Conservation (phyloP, 2,329 filamentous ascomycete species). For the Achaetomium macrosporum region DNA sequence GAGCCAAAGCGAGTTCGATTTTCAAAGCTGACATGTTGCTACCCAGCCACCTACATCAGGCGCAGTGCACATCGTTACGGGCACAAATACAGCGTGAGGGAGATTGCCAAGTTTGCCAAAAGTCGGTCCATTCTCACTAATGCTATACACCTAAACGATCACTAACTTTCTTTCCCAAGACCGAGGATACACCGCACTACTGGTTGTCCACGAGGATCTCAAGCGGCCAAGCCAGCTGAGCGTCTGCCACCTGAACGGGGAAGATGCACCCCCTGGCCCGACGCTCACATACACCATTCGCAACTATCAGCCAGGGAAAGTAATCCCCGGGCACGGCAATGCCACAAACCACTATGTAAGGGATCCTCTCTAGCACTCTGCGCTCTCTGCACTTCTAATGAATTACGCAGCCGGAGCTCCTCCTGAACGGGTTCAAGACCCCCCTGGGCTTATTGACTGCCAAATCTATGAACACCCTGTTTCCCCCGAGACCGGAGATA, state of each 20-base stretch:
- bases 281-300: conserved; percentile 89
- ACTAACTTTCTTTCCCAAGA: conserved; percentile 31
- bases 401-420: conserved; percentile 29
- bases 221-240: conserved; percentile 80
- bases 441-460: conserved; percentile 84
- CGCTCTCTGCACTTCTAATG: conserved; percentile 29
- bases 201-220: conserved; percentile 82
- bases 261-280: conserved; percentile 59
- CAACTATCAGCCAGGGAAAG: conserved; percentile 85
- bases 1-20: not conserved
- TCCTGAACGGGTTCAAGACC: conserved; percentile 93
- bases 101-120: conserved; percentile 80
- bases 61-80: conserved; percentile 77
- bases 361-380: conserved; percentile 68
- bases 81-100: conserved; percentile 86
- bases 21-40: not conserved
- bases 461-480: conserved; percentile 73
- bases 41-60: conserved; percentile 54
- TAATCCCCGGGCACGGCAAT: conserved; percentile 81
- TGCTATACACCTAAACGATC: not conserved
- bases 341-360: conserved; percentile 70
- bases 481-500: conserved; percentile 76
- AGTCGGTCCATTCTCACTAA: conserved; percentile 30
- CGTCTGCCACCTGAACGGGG: conserved; percentile 61
- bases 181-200: conserved; percentile 73